These are phyloP conservation scores for Rhodotorula graminis DNA, from an alignment of 768 basidiomycete genomes.

Conservation along the genomic window DNA sequence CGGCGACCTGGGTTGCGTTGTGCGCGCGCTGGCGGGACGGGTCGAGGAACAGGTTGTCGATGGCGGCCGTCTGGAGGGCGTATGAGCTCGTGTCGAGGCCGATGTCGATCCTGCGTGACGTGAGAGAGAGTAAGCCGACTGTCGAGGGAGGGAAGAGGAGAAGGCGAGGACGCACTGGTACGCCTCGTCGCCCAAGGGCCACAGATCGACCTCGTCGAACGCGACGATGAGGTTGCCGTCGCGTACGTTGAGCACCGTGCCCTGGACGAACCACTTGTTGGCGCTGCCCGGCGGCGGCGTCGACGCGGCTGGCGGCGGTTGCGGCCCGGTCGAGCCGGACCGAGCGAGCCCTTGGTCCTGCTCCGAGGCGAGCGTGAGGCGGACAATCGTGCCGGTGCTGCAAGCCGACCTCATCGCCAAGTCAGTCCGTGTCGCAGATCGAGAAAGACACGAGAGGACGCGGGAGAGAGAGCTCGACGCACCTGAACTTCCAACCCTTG, in stretches of 20 bases:
- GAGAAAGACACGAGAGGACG: too few species aligned
- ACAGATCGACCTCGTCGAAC: constrained; percentile 54
- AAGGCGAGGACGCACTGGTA: constrained; percentile 51
- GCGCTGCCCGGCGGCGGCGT: background rate
- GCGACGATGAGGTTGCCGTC: constrained; percentile 58
- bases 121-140: accelerated
- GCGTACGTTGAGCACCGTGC: constrained; percentile 56
- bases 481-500: constrained; percentile 21
- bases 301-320: background rate
- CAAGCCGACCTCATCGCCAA: too few species aligned
- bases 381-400: constrained; percentile 22
- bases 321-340: constrained; percentile 3
- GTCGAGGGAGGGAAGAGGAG: background rate
- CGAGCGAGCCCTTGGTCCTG: background rate
- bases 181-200: constrained; percentile 47
- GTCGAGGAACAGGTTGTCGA: constrained; percentile 58
- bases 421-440: too few species aligned
- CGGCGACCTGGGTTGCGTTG: constrained; percentile 25
- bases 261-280: constrained; percentile 47
- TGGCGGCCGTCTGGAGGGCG: constrained; percentile 65
- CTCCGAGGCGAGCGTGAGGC: constrained; percentile 12
- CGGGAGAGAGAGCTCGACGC: background rate
- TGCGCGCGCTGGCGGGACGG: constrained; percentile 45
- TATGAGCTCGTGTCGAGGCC: constrained; percentile 63
- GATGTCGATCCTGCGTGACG: constrained; percentile 58